Percentiles rank a stretch among this genome's conserved stretches.
Evolutionary conservation across 192 early-diverging fungal species (phyloP).

Genomic region (Coemansia sp.): DNA sequence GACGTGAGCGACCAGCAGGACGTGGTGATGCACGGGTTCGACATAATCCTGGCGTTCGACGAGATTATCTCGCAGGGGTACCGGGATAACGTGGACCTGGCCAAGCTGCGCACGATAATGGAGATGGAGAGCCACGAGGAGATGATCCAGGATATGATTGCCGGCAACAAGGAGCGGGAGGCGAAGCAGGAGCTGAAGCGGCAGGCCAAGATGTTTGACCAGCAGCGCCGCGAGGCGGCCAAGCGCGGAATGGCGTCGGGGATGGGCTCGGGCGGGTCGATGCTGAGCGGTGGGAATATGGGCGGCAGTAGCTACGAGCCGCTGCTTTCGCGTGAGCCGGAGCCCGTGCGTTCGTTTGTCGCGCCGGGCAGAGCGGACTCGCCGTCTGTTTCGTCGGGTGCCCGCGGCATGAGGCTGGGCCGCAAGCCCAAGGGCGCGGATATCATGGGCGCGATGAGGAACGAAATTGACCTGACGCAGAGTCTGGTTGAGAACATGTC

Average conservation of each 20-base stretch:
- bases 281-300: constrained; percentile 54
- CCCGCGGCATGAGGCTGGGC: constrained; percentile 94
- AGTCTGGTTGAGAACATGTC: constrained; percentile 29
- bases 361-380: constrained; percentile 16
- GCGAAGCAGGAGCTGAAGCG: constrained; percentile 96
- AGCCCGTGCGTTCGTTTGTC: constrained; percentile 33
- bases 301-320: constrained; percentile 47
- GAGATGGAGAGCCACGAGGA: constrained; percentile 99
- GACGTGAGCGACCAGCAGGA: constrained; percentile 82
- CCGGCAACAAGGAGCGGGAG: constrained; percentile 91
- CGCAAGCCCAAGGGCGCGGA: constrained; percentile 79
- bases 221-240: constrained; percentile 79
- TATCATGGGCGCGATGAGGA: constrained; percentile 77
- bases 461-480: constrained; percentile 74
- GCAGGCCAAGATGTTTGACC: constrained; percentile 86
- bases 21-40: constrained; percentile 82
- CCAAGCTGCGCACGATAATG: constrained; percentile 89
- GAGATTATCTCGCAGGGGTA: constrained; percentile 92
- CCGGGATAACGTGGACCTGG: constrained; percentile 87
- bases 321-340: constrained; percentile 38
- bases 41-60: constrained; percentile 90
- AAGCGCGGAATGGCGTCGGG: constrained; percentile 53
- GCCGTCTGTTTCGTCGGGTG: constrained; percentile 43
- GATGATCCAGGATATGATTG: constrained; percentile 93
- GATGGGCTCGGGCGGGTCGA: constrained; percentile 55